Evolutionary conservation across 352 stramenopile genomes (phyloP), one percentile per base, ranked within the genome.

Genomic region (Globisporangium ultimum): DNA sequence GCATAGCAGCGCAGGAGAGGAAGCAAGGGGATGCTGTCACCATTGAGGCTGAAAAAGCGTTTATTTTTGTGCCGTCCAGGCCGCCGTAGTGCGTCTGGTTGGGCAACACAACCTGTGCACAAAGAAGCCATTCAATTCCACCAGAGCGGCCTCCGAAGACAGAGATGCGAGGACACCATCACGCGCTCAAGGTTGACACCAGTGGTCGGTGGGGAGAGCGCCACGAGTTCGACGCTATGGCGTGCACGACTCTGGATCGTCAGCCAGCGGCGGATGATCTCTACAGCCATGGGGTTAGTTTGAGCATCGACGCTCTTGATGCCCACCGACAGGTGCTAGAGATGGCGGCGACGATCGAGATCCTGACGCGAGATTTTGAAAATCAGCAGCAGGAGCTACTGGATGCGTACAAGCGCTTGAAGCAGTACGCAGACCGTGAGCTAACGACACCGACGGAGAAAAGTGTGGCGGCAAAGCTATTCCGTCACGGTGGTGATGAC

Each of bases 261-360:
- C 3, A 43, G 15, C 13, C 20, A 3, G n/a, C n/a, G n/a, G 48
- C 49, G 22, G 51, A 52, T 7, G 41, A 67, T 10, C 45, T 53
- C 3, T 24, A 17, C 8, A 24, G 41, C 3, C 28, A 17, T 4
- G 38, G 41, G 0, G 28, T 61, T 18, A 28, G 61, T 9, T 28
- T 70, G 53, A 60, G 57, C 42, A 60, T 66, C 8, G 61, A 71
- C 20, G 67, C 76, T 42, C 56, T 81, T 28, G 68, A 83, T 22
- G 77, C 69, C 11, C 79, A 89, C 53, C 72, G 71, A 17, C 76
- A 89, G 59, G 77, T 89, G 57, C 66, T 89, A 17, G 72, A 74
- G 46, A 89, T 89, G 77, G 74, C 74, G n/a, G 48, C 53, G 42
- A 81, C 76, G 28, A 86, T 89, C 34, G 79, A 82, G 54, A 72